Conservation (phyloP, 352 stramenopile species). For the Globisporangium iwayamae region DNA sequence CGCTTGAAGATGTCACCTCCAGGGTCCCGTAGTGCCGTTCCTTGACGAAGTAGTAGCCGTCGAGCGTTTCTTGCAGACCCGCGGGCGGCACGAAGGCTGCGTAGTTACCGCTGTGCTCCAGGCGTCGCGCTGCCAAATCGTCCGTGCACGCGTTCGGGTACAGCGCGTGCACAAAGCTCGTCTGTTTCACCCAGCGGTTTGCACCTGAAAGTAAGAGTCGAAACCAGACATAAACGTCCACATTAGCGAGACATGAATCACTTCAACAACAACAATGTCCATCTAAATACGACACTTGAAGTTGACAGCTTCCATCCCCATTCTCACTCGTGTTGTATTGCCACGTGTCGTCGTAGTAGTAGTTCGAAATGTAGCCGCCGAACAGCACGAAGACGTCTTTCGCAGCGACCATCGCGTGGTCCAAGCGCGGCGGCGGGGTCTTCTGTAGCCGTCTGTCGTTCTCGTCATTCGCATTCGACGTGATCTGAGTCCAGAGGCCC, state of each 20-base stretch:
- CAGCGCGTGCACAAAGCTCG: conserved; percentile 85
- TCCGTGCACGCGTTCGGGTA: conserved; percentile 91
- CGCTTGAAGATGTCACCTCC: conserved; percentile 28
- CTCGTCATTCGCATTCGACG: conserved; percentile 14
- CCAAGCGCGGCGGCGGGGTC: conserved; percentile 64
- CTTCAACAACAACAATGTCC: not conserved
- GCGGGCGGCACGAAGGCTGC: conserved; percentile 34
- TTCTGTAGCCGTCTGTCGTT: conserved; percentile 14
- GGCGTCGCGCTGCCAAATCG: conserved; percentile 63
- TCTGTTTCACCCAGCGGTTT: conserved; percentile 89
- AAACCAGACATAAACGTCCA: not conserved
- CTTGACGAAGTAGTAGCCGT: conserved; percentile 67
- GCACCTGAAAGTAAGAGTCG: conserved; percentile 23
- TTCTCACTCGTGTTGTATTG: conserved; percentile 91
- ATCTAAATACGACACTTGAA: not conserved
- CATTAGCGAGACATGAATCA: not conserved
- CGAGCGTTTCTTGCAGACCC: conserved; percentile 27
- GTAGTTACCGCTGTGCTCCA: conserved; percentile 77
- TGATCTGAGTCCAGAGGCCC: conserved; percentile 78
- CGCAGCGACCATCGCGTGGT: conserved; percentile 79
- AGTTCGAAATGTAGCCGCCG: conserved; percentile 92
- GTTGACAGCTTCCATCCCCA: not conserved
- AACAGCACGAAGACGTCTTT: conserved; percentile 89
- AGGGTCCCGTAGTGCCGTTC: conserved; percentile 71
- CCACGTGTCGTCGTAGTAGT: conserved; percentile 95